Base-by-base conservation (phyloP, 169 alveolate species). In the Blepharisma undulans region DNA sequence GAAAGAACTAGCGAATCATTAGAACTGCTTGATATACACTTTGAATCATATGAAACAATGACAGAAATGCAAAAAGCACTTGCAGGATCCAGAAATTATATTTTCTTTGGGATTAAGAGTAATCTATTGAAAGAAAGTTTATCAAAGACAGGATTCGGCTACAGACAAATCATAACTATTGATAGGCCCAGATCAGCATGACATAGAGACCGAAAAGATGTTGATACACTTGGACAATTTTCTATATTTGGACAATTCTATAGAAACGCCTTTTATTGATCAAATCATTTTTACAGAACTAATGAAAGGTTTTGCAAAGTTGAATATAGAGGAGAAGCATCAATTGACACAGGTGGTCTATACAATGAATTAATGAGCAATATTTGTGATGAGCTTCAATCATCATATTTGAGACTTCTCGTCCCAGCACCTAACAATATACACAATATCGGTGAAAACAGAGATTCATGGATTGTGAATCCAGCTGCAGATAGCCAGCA, bases 261-360 rank as follows among this genome's bases (percentile, higher is more conserved):
- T 61, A 3, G 92, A 76, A 29, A 19, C 5, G 32, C 77, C 18
- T 30, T 29, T 2, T 25, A 14, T 27, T 29, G 30, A 48, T 14
- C 74, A 21, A 88, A 88, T 76, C 30, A 14, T 2, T 87, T 74
- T 12, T 76, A 74, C 6, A 72, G 92, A 25, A 72, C 72, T 27
- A 4, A 72, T n/a, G 92, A 88, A 33, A 27, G 92, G 59, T 30
- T 88, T 32, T 88, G 10, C 14, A 16, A 61, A 72, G 92, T 94
- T n/a, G 88, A 66, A 36, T 94, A 91, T 78, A 72, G 76, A 84
- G 95, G 95, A 72, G 96, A 94, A 88, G 95, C 92, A 27, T 88
- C 95, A 0, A 90, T 89, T 61, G 96, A 94, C 89, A 90, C 90
- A 16, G 94, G 95, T 36, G 96, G 96, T 19, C 95, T 92, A 32